phyloP scores from a whole-genome alignment of 805 yeast species.

The Ogataea naganishii region DNA sequence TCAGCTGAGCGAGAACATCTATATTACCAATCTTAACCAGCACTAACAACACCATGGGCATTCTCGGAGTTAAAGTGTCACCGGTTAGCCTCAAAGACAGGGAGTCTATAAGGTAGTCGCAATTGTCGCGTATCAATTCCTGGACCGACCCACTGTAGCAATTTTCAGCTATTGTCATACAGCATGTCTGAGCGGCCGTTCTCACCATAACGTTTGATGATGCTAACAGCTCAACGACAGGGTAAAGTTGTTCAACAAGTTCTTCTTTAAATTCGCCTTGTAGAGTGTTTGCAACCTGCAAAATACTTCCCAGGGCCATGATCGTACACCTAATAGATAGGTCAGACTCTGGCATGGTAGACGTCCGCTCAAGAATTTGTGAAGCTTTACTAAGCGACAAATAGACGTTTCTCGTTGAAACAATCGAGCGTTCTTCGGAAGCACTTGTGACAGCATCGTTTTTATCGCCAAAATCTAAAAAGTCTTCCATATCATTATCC shows the following conservation, averaged over 20 bases:
- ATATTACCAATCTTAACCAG: slow-evolving; percentile 66
- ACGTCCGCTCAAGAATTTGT: too few species aligned
- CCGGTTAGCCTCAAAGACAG: slow-evolving; percentile 64
- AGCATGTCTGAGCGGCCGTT: slow-evolving; percentile 43
- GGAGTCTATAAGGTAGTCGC: slow-evolving; percentile 75
- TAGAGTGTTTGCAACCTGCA: slow-evolving; percentile 20
- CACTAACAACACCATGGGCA: slow-evolving; percentile 61
- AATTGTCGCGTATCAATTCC: slow-evolving; percentile 51
- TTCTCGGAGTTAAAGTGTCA: slow-evolving; percentile 64
- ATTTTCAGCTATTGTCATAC: slow-evolving; percentile 38
- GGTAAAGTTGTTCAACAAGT: slow-evolving; percentile 62
- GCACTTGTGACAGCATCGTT: too few species aligned
- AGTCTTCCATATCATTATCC: too few species aligned
- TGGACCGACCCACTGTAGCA: slow-evolving; percentile 51
- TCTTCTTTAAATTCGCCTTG: slow-evolving; percentile 39
- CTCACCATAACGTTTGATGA: slow-evolving; percentile 37
- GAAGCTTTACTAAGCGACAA: too few species aligned
- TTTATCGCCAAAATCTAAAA: too few species aligned
- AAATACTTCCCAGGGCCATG: slow-evolving; percentile 38
- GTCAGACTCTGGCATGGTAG: too few species aligned
- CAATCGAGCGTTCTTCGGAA: too few species aligned
- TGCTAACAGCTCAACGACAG: slow-evolving; percentile 67
- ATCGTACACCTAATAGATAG: slow-evolving; percentile 9
- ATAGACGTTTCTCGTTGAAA: too few species aligned
- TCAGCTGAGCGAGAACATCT: slow-evolving; percentile 52